Conservation (phyloP, 2,329 filamentous ascomycete species). For the Aspergillus sclerotialis region DNA sequence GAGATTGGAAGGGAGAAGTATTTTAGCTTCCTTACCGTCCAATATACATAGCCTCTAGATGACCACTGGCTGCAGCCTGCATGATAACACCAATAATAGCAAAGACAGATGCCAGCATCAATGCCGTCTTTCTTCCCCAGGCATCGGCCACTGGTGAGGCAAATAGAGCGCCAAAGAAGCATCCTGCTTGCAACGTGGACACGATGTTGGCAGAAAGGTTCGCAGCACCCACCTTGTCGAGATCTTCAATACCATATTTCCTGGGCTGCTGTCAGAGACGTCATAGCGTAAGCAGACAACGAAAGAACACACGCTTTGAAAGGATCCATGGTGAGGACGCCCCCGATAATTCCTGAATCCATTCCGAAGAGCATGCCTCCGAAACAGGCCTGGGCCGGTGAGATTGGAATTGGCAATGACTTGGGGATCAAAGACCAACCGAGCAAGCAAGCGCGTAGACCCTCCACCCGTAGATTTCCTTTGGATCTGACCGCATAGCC, state of each 20-base stretch:
- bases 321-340: slow-evolving; percentile 54
- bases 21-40: slow-evolving; percentile 43
- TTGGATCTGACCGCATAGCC: slow-evolving; percentile 61
- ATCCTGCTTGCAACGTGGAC: slow-evolving; percentile 63
- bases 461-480: slow-evolving; percentile 64
- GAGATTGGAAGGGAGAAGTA: slow-evolving; percentile 6
- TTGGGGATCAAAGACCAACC: slow-evolving; percentile 24
- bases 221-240: slow-evolving; percentile 37
- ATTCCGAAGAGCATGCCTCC: slow-evolving; percentile 63
- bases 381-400: slow-evolving; percentile 48
- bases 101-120: slow-evolving; percentile 52
- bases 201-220: slow-evolving; percentile 62
- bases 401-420: neutral
- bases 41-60: slow-evolving; percentile 57
- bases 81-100: slow-evolving; percentile 58
- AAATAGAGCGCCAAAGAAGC: slow-evolving; percentile 57
- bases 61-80: slow-evolving; percentile 56
- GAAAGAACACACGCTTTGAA: slow-evolving; percentile 45
- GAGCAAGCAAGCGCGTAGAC: slow-evolving; percentile 58
- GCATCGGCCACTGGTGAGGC: slow-evolving; percentile 33
- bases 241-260: slow-evolving; percentile 45
- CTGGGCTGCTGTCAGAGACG: slow-evolving; percentile 22
- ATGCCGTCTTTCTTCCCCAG: slow-evolving; percentile 48
- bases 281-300: neutral
- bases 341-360: slow-evolving; percentile 62